A percentile compares a stretch with the other conserved stretches of the same genome.
Evolutionary conservation across 139 green algal genomes (phyloP).

Genomic region (Chlorella ohadii): DNA sequence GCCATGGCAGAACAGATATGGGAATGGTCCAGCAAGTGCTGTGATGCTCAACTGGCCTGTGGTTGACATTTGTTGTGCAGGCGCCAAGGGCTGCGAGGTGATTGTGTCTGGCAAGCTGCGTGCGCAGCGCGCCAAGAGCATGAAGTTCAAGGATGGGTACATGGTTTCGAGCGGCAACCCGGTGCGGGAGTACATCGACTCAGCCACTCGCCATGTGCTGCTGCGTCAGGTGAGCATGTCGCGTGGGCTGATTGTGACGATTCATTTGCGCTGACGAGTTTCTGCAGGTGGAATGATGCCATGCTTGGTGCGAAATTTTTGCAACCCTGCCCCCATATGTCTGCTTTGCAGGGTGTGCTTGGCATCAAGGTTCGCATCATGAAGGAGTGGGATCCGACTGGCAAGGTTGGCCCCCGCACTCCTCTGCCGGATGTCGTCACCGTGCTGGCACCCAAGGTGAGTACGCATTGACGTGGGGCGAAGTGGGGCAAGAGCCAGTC

Average conservation of each 20-base stretch:
- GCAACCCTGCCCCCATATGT: not conserved
- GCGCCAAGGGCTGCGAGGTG: slow-evolving; percentile 99
- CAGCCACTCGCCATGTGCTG: slow-evolving; percentile 95
- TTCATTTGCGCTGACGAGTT: too few relatives aligned
- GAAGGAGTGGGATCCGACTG: slow-evolving; percentile 97
- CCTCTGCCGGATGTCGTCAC: slow-evolving; percentile 97
- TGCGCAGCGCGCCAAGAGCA: slow-evolving; percentile 97
- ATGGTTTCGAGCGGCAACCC: slow-evolving; percentile 95
- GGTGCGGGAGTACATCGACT: slow-evolving; percentile 93
- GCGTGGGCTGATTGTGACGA: too few relatives aligned
- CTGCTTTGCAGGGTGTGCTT: slow-evolving; percentile 77
- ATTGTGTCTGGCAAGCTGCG: slow-evolving; percentile 99
- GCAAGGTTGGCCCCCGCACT: slow-evolving; percentile 91
- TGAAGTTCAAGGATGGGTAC: slow-evolving; percentile 99
- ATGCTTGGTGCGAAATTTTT: too few relatives aligned
- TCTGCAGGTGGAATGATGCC: too few relatives aligned
- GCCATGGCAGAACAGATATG: too few relatives aligned
- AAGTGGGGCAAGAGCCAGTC: too few relatives aligned
- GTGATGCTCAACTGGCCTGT: too few relatives aligned
- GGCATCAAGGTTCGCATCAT: slow-evolving; percentile 99
- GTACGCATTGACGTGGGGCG: too few relatives aligned
- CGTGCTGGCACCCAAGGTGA: slow-evolving; percentile 89
- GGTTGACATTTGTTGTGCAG: slow-evolving; percentile 51
- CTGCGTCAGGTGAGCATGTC: slow-evolving; percentile 79
- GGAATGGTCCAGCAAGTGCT: too few relatives aligned